Evolutionary conservation across 257 asterid genomes (phyloP), one percentile per base, ranked within the genome.

Genomic region (Knoxia roxburghii): DNA sequence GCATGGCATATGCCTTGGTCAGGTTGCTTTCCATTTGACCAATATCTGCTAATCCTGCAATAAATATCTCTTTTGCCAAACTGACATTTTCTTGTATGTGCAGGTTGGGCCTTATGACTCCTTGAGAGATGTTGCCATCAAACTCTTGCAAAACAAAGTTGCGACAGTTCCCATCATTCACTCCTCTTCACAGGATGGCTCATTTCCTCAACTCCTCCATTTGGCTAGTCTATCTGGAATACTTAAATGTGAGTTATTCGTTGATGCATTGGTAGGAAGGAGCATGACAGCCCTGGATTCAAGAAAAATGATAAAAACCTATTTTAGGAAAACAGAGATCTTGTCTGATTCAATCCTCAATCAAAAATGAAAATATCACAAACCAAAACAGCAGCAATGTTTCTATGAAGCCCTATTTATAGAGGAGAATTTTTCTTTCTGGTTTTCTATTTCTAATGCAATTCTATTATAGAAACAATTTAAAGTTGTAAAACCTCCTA

Each of bases 21-120:
- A 17, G 29, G 23, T 62, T 62, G 13, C n/a, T 13, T 17, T 62
- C 37, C 7, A 45, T 64, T 14, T 7, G 29, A 64, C 21, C 20
- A 17, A 15, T 45, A 48, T 41, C 20, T 15, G 39, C 45, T 69
- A 32, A 40, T 45, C 53, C 54, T 60, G 68, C 67, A 70, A 29
- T 61, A 37, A 45, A 18, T 53, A 53, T 52, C 21, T 27, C 52
- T 73, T 30, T 53, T 50, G 57, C 54, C 41, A 68, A 27, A 54
- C 10, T 41, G 59, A 39, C 62, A 12, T 14, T 59, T 67, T 64
- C 21, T 59, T 29, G 64, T 32, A 49, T 57, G 23, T 76, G 73
- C 76, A 88, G 95, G 90, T 78, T 65, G 93, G 87, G 80, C 90
- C 95, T 72, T 67, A 73, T 45, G 95, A 86, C 68, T 79, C 79